These are phyloP conservation scores for Asterophora parasitica DNA, from an alignment of 768 basidiomycete genomes.

Conservation along the genomic window DNA sequence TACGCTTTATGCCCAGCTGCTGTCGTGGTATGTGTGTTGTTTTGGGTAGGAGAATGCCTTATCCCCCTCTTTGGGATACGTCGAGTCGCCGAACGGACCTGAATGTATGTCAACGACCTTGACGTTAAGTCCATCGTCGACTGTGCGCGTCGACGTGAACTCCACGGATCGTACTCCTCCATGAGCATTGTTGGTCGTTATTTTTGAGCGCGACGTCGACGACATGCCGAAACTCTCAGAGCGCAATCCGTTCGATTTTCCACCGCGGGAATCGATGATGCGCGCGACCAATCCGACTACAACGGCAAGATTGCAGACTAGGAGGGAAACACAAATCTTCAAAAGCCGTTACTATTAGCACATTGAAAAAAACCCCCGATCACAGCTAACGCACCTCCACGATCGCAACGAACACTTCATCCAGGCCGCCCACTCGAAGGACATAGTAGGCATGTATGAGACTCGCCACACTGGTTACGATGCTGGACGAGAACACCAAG, in stretches of 20 bases:
- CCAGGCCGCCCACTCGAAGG: constrained; percentile 17
- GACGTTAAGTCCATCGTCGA: constrained; percentile 6
- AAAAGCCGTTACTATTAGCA: neutral
- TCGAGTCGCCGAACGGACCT: constrained; percentile 1
- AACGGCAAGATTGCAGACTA: constrained; percentile 39
- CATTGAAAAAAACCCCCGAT: too few relatives aligned
- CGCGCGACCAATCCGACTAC: constrained; percentile 21
- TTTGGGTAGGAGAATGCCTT: neutral
- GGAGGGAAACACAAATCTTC: constrained; percentile 32
- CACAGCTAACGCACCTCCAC: constrained; percentile 38
- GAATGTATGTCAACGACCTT: constrained; percentile 5
- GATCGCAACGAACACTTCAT: constrained; percentile 24
- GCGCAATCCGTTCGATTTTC: neutral
- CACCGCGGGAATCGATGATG: neutral
- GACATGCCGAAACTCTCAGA: constrained; percentile 1
- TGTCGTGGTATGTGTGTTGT: constrained; percentile 1
- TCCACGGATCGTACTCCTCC: neutral
- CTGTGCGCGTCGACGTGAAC: constrained; percentile 2
- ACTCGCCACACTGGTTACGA: constrained; percentile 32
- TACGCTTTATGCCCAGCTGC: neutral
- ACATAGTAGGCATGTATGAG: constrained; percentile 33
- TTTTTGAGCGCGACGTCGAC: neutral
- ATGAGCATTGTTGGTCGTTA: neutral
- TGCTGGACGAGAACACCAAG: constrained; percentile 40
- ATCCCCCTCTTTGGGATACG: neutral